Conservation (phyloP, 2,329 filamentous ascomycete species). For the Claviceps sp. region DNA sequence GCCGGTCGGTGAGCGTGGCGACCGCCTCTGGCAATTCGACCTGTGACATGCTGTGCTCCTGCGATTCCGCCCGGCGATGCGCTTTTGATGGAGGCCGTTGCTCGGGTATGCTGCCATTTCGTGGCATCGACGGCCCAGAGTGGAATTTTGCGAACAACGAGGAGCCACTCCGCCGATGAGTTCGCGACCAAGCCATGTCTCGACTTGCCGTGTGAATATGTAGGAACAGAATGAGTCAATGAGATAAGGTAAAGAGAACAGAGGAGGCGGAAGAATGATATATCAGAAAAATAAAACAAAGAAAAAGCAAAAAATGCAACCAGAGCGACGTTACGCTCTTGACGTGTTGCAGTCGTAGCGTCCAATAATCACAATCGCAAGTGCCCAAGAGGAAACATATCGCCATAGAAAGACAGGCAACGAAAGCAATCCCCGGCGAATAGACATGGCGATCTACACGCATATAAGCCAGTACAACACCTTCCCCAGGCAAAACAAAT, state of each 20-base stretch:
- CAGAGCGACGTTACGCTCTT: no score
- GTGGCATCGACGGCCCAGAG: slow-evolving; percentile 15
- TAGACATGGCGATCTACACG: neutral
- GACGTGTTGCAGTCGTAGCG: neutral
- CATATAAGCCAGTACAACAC: no score
- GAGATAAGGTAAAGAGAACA: no score
- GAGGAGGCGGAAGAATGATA: no score
- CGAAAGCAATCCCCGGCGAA: neutral
- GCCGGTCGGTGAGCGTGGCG: no score
- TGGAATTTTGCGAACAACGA: slow-evolving; percentile 44
- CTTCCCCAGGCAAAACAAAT: no score
- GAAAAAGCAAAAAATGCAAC: no score
- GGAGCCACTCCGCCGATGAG: slow-evolving; percentile 19
- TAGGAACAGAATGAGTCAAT: neutral
- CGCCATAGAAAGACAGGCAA: neutral
- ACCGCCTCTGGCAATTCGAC: neutral
- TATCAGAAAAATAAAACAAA: no score
- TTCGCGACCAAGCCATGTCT: neutral
- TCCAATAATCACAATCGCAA: neutral
- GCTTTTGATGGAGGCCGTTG: slow-evolving; percentile 9
- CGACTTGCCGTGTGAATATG: no score
- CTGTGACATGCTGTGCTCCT: slow-evolving; percentile 15
- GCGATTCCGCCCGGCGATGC: slow-evolving; percentile 22
- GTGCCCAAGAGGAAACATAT: neutral
- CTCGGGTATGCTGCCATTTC: slow-evolving; percentile 4